Evolutionary conservation across 208 protist species (phyloP), one percentile per base, ranked within the genome.

Genomic region (Dictyostelium gargantuum): DNA sequence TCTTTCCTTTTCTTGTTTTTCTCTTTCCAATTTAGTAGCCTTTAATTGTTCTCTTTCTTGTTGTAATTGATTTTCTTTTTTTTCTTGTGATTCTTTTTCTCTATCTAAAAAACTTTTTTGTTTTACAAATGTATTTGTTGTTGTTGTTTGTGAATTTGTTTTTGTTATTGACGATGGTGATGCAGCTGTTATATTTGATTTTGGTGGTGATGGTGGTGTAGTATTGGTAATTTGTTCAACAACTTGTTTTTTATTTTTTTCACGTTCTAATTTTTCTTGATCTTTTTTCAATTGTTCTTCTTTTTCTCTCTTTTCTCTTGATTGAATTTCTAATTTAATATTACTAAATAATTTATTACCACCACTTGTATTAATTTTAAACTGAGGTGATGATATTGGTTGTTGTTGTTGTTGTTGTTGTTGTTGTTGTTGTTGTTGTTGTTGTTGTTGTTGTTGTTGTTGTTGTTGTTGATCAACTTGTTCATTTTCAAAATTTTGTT

Each of bases 271-370:
- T 80, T 56, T 23, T 50, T 58, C n/a, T 80, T 58, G 21, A 35
- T 58, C 44, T 58, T 23, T 23, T 58, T 44, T 80, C 48, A 35
- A 13, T 42, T 10, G 72, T 77, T 77, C 72, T 77, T 77, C 42
- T 77, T 77, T 52, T 77, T 52, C 38, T 54, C 21, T 77, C 13
- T 42, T 32, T 77, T 77, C 70, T 75, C 70, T 75, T 75, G 32
- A 15, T 48, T 48, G 23, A 19, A 75, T 48, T 75, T 48, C 32
- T 6, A 23, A 32, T 40, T 46, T 75, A 32, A 63, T 52, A 52
- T 38, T 84, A 32, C 11, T 70, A 23, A 46, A 15, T 3, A 40
- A 3, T 70, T 70, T 42, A 42, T 35, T 42, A 21, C 58, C 58
- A 35, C 58, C 35, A 21, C 10, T 13, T 13, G n/a, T n/a, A n/a